phyloP scores from a whole-genome alignment of 768 basidiomycete species.

The Cubamyces lactineus region DNA sequence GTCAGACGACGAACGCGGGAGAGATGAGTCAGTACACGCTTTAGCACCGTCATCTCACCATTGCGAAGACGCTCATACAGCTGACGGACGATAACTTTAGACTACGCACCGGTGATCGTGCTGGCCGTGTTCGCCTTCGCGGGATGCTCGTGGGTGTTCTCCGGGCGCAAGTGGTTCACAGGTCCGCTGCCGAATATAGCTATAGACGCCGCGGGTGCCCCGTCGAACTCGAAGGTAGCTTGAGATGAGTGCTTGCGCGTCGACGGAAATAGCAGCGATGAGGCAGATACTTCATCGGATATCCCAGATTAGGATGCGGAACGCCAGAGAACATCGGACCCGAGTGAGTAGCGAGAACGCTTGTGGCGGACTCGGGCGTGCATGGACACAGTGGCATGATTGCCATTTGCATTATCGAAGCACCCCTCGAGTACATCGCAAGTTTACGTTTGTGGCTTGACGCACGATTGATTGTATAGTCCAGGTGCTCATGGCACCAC shows the following conservation, averaged over 20 bases:
- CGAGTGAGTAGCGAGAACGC: no score
- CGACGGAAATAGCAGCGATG: no score
- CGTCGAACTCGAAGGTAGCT: neutral
- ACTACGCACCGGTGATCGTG: conserved; percentile 69
- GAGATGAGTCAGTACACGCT: conserved; percentile 55
- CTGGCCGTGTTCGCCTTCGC: conserved; percentile 69
- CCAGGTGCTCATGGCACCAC: no score
- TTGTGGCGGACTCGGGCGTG: no score
- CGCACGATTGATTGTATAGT: no score
- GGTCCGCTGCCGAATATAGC: conserved; percentile 61
- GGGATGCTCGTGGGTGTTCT: conserved; percentile 60
- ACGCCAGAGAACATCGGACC: no score
- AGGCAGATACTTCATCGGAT: no score
- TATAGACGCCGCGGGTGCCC: conserved; percentile 2
- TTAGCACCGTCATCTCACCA: neutral
- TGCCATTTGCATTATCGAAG: no score
- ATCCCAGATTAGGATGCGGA: no score
- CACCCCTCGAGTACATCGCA: no score
- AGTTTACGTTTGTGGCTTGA: no score
- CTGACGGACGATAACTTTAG: conserved; percentile 36
- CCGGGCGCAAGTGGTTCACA: conserved; percentile 70
- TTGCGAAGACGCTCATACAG: neutral
- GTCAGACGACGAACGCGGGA: conserved; percentile 42
- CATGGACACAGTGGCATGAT: no score
- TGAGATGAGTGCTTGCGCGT: neutral